Conservation (phyloP, 1,284 basidiomycete species). For the Schizophyllum amplum region DNA sequence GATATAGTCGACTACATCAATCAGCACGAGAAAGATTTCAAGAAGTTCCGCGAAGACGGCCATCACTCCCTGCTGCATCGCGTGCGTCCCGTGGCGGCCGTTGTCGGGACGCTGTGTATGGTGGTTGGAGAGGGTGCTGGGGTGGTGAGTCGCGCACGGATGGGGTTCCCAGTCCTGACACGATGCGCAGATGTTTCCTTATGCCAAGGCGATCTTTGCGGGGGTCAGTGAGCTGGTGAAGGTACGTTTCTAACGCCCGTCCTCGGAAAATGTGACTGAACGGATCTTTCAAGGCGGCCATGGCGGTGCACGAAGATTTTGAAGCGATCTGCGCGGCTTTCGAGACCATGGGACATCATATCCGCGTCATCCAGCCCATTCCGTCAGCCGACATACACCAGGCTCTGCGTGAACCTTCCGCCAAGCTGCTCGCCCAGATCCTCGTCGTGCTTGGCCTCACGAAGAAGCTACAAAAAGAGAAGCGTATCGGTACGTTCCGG, state of each 20-base stretch:
- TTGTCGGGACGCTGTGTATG: background rate
- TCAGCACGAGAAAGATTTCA: background rate
- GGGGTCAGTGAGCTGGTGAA: background rate
- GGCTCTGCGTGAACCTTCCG: background rate
- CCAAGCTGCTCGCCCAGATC: background rate
- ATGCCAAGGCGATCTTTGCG: background rate
- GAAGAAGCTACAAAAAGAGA: background rate
- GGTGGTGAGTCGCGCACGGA: background rate
- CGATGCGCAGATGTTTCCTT: background rate
- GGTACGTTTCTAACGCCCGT: background rate
- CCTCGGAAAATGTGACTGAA: no score
- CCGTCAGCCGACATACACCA: background rate
- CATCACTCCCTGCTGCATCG: background rate
- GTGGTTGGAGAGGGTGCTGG: background rate
- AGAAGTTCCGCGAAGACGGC: background rate
- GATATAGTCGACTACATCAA: background rate
- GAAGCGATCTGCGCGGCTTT: background rate
- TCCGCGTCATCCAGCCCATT: background rate
- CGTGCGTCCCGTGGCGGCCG: background rate
- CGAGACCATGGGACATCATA: background rate
- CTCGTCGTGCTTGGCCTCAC: background rate
- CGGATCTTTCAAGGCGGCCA: background rate
- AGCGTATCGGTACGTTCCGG: background rate
- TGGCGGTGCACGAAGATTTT: background rate
- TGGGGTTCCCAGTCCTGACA: background rate